Evolutionary conservation across 305 asterid genomes (phyloP), one percentile per base, ranked within the genome.

Genomic region (Fraxinus paxiana): DNA sequence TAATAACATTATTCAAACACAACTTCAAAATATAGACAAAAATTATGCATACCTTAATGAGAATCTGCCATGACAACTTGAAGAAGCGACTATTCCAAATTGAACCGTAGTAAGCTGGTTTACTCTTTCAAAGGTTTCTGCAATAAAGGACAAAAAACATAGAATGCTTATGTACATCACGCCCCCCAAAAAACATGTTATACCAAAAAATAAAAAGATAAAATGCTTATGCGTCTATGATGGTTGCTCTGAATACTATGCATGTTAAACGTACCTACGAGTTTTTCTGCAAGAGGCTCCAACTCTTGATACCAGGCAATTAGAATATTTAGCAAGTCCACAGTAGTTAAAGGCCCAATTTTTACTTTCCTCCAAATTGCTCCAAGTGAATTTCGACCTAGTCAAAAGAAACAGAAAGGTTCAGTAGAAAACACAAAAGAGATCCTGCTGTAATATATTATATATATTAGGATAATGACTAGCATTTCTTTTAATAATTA

Each of bases 361-460:
- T 87, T 89, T 73, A 96, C 89, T 84, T 92, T 94, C 93, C 94
- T 84, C 99, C 99, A 96, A 79, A 92, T 87, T 80, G 94, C 93
- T 81, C 96, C 91, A 63, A 94, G 89, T 34, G 90, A 86, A 88
- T 84, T 86, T 84, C 87, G 90, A 72, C 97, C 99, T 96, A 73
- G 80, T 74, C 74, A 6, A 78, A 73, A 73, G 30, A 67, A 59
- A 76, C 33, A 78, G 31, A 74, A 54, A 75, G 76, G 54, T 63
- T 73, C 35, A 63, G 84, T 79, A 77, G 41, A 73, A 80, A 75
- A 80, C 26, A 69, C 54, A 69, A 77, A 79, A 77, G 26, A 56
- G 24, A 75, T 77, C 73, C 77, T 5, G 24, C 75, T 28, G 75
- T 30, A 65, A 26, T 26, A 9, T 26, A 26, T 54, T 59, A 20